Evolutionary conservation across 805 yeast genomes (phyloP), one percentile per base, ranked within the genome.

Genomic region (Henningerozyma blattae): DNA sequence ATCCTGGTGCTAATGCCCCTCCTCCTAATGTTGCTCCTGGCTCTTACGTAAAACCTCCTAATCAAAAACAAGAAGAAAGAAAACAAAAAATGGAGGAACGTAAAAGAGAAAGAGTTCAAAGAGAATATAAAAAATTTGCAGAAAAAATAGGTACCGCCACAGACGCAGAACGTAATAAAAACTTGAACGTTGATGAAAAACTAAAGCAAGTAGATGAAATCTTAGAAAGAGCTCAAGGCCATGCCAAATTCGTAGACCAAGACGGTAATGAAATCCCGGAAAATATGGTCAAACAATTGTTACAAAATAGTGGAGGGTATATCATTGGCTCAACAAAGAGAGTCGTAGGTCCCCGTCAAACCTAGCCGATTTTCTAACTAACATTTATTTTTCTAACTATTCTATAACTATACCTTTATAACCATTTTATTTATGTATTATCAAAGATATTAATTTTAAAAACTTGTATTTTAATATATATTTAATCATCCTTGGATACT

Each of bases 221-320:
- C 3, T 17, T 28, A n/a, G 18, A 22, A 10, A 32, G 28, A 16
- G 25, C 22, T 28, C n/a, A 19, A 15, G 34, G 25, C n/a, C 26
- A 31, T 18, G 22, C 31, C 13, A 31, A 19, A 17, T 35, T 35
- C 20, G 15, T 35, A 7, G 38, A 31, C 14, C 31, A 31, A 19
- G 9, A 35, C 17, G 38, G 38, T 31, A 31, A 31, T 6, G 18
- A 24, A 12, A 13, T 24, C n/a, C 27, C 27, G n/a, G 27, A 24
- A 24, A 12, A n/a, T 8, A 15, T 24, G 10, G 27, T 24, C n/a
- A 24, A 12, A n/a, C 15, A 24, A 24, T 5, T 24, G 5, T 15
- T 24, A 24, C 6, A 5, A 6, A 24, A 24, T 6, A 9, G 14
- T 10, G 27, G 27, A 12, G 27, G 27, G 10, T 24, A 24, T n/a